Percentiles rank a stretch among this genome's conserved stretches.
phyloP scores from a whole-genome alignment of 805 yeast species.

The Pichia paraexigua region DNA sequence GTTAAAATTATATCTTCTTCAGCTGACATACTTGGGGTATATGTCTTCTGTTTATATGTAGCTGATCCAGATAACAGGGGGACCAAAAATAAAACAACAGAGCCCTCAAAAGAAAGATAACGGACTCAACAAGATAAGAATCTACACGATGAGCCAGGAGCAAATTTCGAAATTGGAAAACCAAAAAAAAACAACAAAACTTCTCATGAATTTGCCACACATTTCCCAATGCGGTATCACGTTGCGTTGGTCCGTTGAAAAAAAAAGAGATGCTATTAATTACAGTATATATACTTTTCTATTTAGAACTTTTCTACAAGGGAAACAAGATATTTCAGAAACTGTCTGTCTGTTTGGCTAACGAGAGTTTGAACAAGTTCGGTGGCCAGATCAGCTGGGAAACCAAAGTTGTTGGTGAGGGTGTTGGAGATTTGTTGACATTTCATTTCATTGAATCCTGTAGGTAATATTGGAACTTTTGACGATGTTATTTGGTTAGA shows the following conservation, averaged over 20 bases:
- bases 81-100: neutral
- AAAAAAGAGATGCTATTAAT: neutral
- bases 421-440: constrained; percentile 24
- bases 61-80: neutral
- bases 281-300: neutral
- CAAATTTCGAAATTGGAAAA: neutral
- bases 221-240: neutral
- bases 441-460: constrained; percentile 24
- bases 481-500: constrained; percentile 31
- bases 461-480: constrained; percentile 1
- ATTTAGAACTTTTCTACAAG: constrained; percentile 10
- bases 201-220: neutral
- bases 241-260: neutral
- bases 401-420: constrained; percentile 49
- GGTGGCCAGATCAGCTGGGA: constrained; percentile 50
- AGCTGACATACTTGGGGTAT: neutral
- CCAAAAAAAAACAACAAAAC: neutral
- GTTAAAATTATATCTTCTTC: neutral
- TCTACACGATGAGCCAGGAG: neutral
- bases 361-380: constrained; percentile 58
- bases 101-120: neutral
- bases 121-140: neutral
- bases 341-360: constrained; percentile 48
- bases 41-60: neutral
- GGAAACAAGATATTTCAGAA: constrained; percentile 59